phyloP scores from a whole-genome alignment of 352 stramenopile species.

The Globisporangium parvum region DNA sequence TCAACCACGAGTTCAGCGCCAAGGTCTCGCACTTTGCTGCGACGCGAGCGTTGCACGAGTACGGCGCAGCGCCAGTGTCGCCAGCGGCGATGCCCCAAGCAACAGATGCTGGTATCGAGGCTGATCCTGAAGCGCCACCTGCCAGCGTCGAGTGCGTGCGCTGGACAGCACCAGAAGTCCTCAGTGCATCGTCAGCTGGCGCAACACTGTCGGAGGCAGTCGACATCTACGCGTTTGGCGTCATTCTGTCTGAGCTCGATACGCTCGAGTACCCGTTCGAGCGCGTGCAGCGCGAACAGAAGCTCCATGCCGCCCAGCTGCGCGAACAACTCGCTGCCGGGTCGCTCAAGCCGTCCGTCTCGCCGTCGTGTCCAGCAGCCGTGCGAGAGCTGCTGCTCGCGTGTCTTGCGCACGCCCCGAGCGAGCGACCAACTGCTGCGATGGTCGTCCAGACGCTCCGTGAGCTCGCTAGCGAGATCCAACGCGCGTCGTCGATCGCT shows the following conservation, averaged over 20 bases:
- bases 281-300: slow-evolving; percentile 2
- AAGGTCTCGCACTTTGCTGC: slow-evolving; percentile 19
- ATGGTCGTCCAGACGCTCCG: slow-evolving; percentile 9
- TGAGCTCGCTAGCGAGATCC: neutral
- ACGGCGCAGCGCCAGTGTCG: slow-evolving; percentile 12
- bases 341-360: slow-evolving; percentile 4
- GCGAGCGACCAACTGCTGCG: slow-evolving; percentile 14
- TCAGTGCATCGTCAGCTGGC: slow-evolving; percentile 17
- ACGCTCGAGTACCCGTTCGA: slow-evolving; percentile 11
- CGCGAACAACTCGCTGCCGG: neutral
- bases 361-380: neutral
- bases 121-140: neutral
- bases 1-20: slow-evolving; percentile 17
- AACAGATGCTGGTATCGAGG: neutral
- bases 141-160: neutral
- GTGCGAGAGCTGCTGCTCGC: slow-evolving; percentile 9
- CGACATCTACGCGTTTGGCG: slow-evolving; percentile 27
- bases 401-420: slow-evolving; percentile 13
- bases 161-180: slow-evolving; percentile 17
- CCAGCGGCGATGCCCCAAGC: slow-evolving; percentile 2
- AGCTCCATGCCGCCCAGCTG: slow-evolving; percentile 3
- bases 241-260: slow-evolving; percentile 22
- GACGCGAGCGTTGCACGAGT: slow-evolving; percentile 7
- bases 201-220: slow-evolving; percentile 14
- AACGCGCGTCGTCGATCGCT: slow-evolving; percentile 4